Base-by-base conservation (phyloP, 163 green algal species). In the Prototheca wickerhamii region DNA sequence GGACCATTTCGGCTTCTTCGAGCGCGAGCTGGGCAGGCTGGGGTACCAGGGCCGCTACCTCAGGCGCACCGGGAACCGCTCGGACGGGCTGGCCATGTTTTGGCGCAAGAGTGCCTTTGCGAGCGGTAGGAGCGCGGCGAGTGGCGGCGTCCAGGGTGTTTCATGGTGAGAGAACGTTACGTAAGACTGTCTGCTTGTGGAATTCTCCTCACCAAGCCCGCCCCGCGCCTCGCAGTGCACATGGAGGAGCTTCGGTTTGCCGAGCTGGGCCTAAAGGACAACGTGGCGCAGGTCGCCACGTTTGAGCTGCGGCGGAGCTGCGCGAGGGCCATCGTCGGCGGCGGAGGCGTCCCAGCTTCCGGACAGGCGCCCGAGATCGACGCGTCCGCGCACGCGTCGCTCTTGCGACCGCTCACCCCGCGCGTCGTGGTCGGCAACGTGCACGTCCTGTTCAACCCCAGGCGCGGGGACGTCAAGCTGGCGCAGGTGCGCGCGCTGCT, bases 361-460 rank as follows among this genome's bases (percentile, higher is more conserved):
- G n/a, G n/a, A n/a, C 37, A 46, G 37, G 37, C 37, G 8, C 12
- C 10, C 10, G 37, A 46, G 37, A 46, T 21, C 10, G 10, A 46
- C 10, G 54, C 58, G 18, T 20, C 12, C 51, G 59, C 31, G 35
- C 25, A 2, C 23, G 28, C 34, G 31, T 29, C 4, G 18, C 6
- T 30, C 30, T 15, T 44, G 10, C 37, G 37, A 10, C 37, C 10
- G 10, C 37, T 10, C 37, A 0, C 10, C 10, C 60, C 59, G 0
- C 20, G 33, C 20, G 44, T 94, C 40, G 40, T 86, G 40, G 79
- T 91, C 4, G 80, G 68, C 44, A 92, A 92, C 65, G 90, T 82
- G 1, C 87, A 94, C 58, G 69, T 91, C 31, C 77, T 89, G n/a
- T 94, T 94, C 64, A 87, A 90, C 58, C 86, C 86, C 18, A 76